Evolutionary conservation across 2,329 filamentous ascomycete species (phyloP).

Genomic region (Aspergillus sp.): DNA sequence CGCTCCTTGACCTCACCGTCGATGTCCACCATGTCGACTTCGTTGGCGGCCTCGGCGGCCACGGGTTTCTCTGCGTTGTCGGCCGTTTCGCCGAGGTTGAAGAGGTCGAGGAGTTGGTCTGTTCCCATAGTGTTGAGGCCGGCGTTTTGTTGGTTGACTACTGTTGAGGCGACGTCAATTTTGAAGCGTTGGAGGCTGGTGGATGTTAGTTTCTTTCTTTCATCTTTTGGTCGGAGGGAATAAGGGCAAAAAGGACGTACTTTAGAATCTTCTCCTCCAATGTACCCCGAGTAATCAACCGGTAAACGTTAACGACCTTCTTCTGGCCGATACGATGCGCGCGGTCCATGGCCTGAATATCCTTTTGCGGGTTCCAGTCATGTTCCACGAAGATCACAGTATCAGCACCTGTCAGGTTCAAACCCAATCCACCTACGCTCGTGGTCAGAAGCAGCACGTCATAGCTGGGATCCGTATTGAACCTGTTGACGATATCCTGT

Average conservation of each 20-base stretch:
- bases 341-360: conserved; percentile 97
- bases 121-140: conserved; percentile 95
- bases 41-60: conserved; percentile 49
- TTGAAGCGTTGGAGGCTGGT: conserved; percentile 92
- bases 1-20: conserved; percentile 89
- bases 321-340: conserved; percentile 98
- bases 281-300: conserved; percentile 88
- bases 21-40: conserved; percentile 76
- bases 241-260: conserved; percentile 38
- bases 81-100: conserved; percentile 72
- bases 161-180: conserved; percentile 94
- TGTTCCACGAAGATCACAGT: conserved; percentile 99
- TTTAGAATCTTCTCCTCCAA: conserved; percentile 95
- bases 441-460: conserved; percentile 91
- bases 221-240: conserved; percentile 5
- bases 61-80: conserved; percentile 52
- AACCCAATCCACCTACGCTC: conserved; percentile 83
- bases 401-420: conserved; percentile 93
- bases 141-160: conserved; percentile 98
- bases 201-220: conserved; percentile 6
- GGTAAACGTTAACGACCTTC: conserved; percentile 99
- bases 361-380: conserved; percentile 98
- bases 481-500: conserved; percentile 97
- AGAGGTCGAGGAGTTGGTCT: conserved; percentile 93
- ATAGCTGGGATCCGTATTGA: conserved; percentile 95